Evolutionary conservation across 176 grass and related monocot genomes (phyloP).

Genomic region (Tuctoria greenei): DNA sequence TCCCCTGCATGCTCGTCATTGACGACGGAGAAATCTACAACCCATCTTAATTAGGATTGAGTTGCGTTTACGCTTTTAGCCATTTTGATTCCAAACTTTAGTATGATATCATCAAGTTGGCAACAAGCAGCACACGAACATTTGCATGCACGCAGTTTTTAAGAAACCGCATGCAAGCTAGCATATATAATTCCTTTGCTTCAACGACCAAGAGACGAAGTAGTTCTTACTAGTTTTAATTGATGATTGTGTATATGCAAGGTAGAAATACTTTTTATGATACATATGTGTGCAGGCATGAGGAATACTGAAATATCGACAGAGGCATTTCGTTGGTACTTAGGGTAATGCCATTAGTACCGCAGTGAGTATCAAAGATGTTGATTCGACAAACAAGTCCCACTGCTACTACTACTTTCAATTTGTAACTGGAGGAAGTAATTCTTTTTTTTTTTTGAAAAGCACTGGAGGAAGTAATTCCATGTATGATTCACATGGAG

Average conservation of each 20-base stretch:
- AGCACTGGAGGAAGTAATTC: background rate
- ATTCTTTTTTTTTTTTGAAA: too few relatives aligned
- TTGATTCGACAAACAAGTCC: slow-evolving; percentile 5
- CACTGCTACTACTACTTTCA: background rate
- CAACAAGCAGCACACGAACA: background rate
- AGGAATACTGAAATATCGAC: background rate
- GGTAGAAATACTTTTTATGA: background rate
- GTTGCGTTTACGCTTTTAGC: too few relatives aligned
- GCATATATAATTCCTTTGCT: background rate
- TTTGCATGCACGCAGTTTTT: slow-evolving; percentile 11
- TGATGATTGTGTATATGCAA: background rate
- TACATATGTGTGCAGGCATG: background rate
- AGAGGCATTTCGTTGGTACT: background rate
- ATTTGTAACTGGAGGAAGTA: background rate
- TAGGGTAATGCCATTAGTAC: background rate
- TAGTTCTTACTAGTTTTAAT: background rate
- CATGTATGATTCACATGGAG: background rate
- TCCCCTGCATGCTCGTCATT: too few relatives aligned
- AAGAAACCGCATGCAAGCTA: background rate
- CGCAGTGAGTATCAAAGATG: slow-evolving; percentile 2
- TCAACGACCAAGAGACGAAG: background rate
- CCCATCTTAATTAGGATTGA: too few relatives aligned
- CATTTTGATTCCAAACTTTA: background rate
- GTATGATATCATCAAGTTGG: background rate
- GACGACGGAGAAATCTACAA: too few relatives aligned